phyloP scores from a whole-genome alignment of 164 flowering plant species.

The grape (Vitis vinifera) region DNA sequence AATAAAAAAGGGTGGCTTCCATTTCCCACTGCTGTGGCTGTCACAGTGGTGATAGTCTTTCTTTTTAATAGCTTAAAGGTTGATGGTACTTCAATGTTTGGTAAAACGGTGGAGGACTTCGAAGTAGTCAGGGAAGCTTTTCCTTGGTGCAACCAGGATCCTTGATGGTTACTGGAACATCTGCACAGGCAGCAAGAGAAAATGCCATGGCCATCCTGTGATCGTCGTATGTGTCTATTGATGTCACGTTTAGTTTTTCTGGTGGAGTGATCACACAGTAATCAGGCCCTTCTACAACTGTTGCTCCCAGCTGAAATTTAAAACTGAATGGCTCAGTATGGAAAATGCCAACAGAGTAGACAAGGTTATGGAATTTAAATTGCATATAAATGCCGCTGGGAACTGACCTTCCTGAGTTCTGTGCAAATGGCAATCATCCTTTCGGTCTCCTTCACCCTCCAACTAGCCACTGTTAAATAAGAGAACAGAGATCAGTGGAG shows the following conservation, averaged over 20 bases:
- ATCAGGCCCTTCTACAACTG: slow-evolving; percentile 96
- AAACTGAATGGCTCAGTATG: background rate
- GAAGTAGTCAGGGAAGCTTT: slow-evolving; percentile 97
- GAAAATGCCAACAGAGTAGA: background rate
- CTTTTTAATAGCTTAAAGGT: background rate
- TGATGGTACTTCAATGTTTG: slow-evolving; percentile 42
- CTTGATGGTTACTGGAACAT: slow-evolving; percentile 89
- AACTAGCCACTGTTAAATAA: slow-evolving; percentile 73
- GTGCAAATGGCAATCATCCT: slow-evolving; percentile 98
- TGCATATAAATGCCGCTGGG: slow-evolving; percentile 1
- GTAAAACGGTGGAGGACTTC: slow-evolving; percentile 74
- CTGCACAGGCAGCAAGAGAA: slow-evolving; percentile 95
- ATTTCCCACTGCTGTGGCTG: background rate
- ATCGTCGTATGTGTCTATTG: slow-evolving; percentile 94
- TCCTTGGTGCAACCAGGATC: slow-evolving; percentile 95
- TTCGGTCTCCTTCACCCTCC: slow-evolving; percentile 99
- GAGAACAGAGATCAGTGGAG: background rate
- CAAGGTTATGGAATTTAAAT: background rate
- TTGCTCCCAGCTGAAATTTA: slow-evolving; percentile 75
- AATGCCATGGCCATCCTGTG: slow-evolving; percentile 99
- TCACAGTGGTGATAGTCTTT: background rate
- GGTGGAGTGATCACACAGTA: slow-evolving; percentile 97
- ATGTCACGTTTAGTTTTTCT: slow-evolving; percentile 74
- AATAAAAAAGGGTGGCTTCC: slow-evolving; percentile 1
- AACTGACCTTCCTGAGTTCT: slow-evolving; percentile 87